Conservation (phyloP, 139 green algal genomes). For the Trebouxia sp. region DNA sequence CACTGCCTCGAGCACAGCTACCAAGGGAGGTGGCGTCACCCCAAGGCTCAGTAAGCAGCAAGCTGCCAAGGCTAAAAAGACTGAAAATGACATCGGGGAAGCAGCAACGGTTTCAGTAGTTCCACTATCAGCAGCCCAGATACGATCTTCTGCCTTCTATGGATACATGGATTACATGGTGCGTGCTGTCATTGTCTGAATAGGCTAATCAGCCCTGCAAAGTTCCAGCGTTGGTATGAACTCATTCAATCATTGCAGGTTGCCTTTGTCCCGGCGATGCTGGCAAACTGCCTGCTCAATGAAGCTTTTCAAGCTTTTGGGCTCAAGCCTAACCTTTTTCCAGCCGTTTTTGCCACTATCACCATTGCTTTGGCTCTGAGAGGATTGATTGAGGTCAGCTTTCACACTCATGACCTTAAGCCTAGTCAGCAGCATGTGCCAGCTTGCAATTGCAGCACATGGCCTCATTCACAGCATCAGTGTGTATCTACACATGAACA, state of each 20-base stretch:
- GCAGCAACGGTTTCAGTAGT: background rate
- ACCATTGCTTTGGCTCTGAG: background rate
- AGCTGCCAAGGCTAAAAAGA: slow-evolving; percentile 12
- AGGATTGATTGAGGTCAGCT: background rate
- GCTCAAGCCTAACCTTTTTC: background rate
- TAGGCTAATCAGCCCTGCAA: background rate
- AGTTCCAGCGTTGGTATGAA: background rate
- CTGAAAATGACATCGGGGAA: background rate
- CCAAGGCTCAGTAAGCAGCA: background rate
- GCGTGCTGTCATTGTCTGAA: background rate
- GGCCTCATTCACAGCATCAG: no score
- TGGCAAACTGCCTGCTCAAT: background rate
- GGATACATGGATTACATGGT: background rate
- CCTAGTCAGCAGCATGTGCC: no score
- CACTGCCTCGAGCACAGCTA: background rate
- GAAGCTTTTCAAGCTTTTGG: background rate
- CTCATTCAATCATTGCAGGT: no score
- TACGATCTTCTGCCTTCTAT: background rate
- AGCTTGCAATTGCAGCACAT: background rate
- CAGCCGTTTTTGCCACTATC: background rate
- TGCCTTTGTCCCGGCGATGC: background rate
- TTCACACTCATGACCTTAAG: background rate
- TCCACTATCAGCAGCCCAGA: background rate
- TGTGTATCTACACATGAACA: no score
- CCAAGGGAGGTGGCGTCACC: background rate